Evolutionary conservation across 495 filamentous ascomycete species (phyloP).

Genomic region (Penicillium turbatum): DNA sequence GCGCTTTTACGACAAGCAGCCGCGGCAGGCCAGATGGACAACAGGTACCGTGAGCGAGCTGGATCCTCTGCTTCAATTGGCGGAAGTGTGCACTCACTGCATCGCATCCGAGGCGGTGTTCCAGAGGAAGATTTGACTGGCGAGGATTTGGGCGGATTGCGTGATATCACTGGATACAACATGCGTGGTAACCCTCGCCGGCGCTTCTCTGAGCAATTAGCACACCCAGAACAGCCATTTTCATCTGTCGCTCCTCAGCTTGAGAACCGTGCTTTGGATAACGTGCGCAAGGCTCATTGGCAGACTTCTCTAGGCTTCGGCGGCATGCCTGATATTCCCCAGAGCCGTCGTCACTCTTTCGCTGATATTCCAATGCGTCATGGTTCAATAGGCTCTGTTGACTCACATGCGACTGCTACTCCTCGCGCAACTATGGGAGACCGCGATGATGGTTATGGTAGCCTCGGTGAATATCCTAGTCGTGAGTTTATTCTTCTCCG

Average conservation of each 20-base stretch:
- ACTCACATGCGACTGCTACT: slow-evolving; percentile 36
- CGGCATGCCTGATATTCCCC: slow-evolving; percentile 62
- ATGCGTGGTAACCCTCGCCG: slow-evolving; percentile 46
- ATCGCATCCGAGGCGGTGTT: slow-evolving; percentile 59
- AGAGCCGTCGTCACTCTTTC: slow-evolving; percentile 95
- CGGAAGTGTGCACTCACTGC: slow-evolving; percentile 52
- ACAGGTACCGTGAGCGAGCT: slow-evolving; percentile 59
- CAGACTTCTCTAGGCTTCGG: slow-evolving; percentile 81
- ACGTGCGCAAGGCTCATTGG: slow-evolving; percentile 80
- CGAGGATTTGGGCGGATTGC: slow-evolving; percentile 64
- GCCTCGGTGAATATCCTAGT: slow-evolving; percentile 26
- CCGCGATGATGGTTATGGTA: slow-evolving; percentile 38
- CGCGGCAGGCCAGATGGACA: slow-evolving; percentile 54
- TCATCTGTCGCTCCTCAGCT: slow-evolving; percentile 47
- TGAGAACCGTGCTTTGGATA: slow-evolving; percentile 73
- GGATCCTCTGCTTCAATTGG: slow-evolving; percentile 48
- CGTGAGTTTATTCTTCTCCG: neutral
- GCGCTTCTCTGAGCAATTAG: slow-evolving; percentile 61
- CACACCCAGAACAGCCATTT: slow-evolving; percentile 49
- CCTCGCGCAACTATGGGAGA: slow-evolving; percentile 33
- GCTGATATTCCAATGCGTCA: slow-evolving; percentile 76
- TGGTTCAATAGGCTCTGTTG: slow-evolving; percentile 62
- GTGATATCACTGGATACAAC: slow-evolving; percentile 51
- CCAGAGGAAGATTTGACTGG: slow-evolving; percentile 70
- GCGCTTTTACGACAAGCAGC: slow-evolving; percentile 62